Base-by-base conservation (phyloP, 148 eudicot species). In the Cornus florida region DNA sequence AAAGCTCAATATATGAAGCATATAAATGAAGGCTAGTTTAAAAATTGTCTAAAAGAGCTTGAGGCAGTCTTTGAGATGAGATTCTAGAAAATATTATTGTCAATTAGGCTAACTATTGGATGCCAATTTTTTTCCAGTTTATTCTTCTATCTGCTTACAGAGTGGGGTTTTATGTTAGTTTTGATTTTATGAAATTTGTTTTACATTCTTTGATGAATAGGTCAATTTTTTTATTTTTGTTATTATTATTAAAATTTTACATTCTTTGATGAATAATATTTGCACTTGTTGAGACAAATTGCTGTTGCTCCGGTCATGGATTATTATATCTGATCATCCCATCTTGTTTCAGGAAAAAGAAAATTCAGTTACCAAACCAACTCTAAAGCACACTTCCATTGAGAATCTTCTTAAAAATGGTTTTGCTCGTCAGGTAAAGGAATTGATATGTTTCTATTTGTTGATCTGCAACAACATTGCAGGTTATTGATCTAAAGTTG, bases 341-440 rank as follows among this genome's bases (percentile, higher is more conserved):
- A 38, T 67, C 82, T 70, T 72, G 81, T 87, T 88, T 69, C 89
- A 93, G 98, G 91, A 76, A 46, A 78, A 72, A 13, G 82, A 75
- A 72, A 79, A 79, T 48, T 80, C 80, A 24, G 77, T 68, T 39
- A 70, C 74, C 68, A 82, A 87, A 79, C 86, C 92, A 71, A 35
- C 31, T 56, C 79, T 72, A 28, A 71, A 76, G 20, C 77, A 81
- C 70, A 77, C 82, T 77, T 92, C 97, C 68, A 74, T 84, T 75
- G 91, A 86, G 82, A 93, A 91, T 87, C 86, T 95, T 68, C 90
- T 93, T 41, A 81, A 78, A 70, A 95, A 92, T 83, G 82, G 87
- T 62, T 91, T 92, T 86, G 89, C 94, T 77, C 92, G 89, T 56
- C 96, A 92, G 98, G 98, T 95, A 88, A 76, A 70, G 23, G 9